Conservation (phyloP, 116 monocot species). For the Posidonia oceanica region DNA sequence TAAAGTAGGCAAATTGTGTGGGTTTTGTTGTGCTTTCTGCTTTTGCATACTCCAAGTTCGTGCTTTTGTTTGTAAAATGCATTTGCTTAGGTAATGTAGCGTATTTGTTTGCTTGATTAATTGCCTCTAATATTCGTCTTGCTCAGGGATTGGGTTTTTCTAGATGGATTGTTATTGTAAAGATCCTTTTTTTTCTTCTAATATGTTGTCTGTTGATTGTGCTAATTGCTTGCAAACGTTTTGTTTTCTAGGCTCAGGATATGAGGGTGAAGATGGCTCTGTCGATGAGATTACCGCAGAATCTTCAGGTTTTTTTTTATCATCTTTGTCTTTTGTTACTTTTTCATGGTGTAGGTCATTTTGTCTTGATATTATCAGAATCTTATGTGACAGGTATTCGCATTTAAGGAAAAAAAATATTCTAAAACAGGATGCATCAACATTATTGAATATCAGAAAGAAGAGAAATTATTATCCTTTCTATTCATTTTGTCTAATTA, state of each 20-base stretch:
- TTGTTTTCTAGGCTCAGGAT: conserved; percentile 7
- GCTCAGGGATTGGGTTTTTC: no score
- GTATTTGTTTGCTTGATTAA: no score
- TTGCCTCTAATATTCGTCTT: no score
- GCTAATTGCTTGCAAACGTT: neutral
- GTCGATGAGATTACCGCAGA: conserved; percentile 3
- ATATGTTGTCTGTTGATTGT: neutral
- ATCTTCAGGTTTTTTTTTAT: conserved; percentile 7
- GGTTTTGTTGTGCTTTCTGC: no score
- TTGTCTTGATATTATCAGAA: neutral
- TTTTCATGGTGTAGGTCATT: neutral
- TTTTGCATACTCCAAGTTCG: no score
- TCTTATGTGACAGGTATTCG: neutral
- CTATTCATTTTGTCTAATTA: neutral
- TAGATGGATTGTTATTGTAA: no score
- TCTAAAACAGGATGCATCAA: neutral
- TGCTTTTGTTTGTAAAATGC: no score
- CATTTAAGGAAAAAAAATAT: neutral
- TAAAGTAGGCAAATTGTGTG: no score
- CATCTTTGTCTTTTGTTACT: neutral
- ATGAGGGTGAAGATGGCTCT: conserved; percentile 12
- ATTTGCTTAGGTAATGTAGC: no score
- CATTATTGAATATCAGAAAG: neutral
- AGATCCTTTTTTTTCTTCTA: no score
- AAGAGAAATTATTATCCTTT: neutral